These are phyloP conservation scores for Lentinula sp. DNA, from an alignment of 768 basidiomycete species.

Conservation along the genomic window DNA sequence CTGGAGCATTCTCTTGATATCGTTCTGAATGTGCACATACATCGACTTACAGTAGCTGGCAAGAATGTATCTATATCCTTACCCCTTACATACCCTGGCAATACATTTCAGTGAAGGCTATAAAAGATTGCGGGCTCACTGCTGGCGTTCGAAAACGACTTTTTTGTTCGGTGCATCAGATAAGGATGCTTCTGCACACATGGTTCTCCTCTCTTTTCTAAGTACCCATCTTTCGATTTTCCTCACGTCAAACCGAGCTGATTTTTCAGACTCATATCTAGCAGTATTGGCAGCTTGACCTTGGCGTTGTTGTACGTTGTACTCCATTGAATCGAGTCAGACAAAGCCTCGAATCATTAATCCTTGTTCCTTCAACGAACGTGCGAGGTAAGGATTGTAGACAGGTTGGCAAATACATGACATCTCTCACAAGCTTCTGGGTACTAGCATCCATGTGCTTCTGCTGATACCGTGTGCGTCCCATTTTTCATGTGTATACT, in stretches of 20 bases:
- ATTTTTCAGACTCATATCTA: too few species aligned
- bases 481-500: neutral
- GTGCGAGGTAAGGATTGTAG: too few species aligned
- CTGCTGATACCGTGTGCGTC: neutral
- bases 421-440: neutral
- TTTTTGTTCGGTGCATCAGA: too few species aligned
- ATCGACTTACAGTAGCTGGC: neutral
- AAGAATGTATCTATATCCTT: conserved; percentile 6
- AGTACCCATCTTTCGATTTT: too few species aligned
- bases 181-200: neutral
- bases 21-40: neutral
- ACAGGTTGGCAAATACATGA: neutral
- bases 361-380: too few species aligned
- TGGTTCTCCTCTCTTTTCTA: neutral
- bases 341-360: too few species aligned
- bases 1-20: neutral
- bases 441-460: neutral
- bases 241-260: too few species aligned
- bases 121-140: neutral
- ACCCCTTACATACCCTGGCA: conserved; percentile 8
- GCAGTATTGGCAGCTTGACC: too few species aligned
- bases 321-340: too few species aligned
- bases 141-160: neutral
- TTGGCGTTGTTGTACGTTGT: too few species aligned
- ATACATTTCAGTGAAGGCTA: conserved; percentile 9